phyloP scores from a whole-genome alignment of 2,329 filamentous ascomycete genomes.

The Emergomyces orientalis region DNA sequence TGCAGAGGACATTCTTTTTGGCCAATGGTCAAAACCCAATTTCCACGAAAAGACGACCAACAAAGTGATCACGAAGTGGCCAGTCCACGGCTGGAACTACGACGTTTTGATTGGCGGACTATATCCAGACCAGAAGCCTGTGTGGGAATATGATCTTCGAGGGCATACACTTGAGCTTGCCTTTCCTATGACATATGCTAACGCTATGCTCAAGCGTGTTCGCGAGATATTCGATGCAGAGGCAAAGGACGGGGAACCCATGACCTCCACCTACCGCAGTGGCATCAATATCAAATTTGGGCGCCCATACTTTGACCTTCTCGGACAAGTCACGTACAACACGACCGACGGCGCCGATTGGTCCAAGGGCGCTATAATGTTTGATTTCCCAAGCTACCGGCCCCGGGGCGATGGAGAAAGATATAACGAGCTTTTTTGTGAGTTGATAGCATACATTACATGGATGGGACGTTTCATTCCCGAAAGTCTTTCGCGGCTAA shows the following conservation, averaged over 20 bases:
- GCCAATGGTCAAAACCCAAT: conserved; percentile 43
- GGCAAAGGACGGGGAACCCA: conserved; percentile 34
- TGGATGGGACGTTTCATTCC: not conserved
- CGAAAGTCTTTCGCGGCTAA: not conserved
- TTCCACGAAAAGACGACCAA: conserved; percentile 45
- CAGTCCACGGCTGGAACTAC: conserved; percentile 47
- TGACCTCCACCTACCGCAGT: conserved; percentile 45
- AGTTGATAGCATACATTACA: no score
- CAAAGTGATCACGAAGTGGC: conserved; percentile 37
- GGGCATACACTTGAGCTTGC: conserved; percentile 45
- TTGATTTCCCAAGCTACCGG: conserved; percentile 45
- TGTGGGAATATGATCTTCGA: conserved; percentile 44
- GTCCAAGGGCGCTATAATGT: conserved; percentile 45
- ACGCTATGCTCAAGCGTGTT: conserved; percentile 42
- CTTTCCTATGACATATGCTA: conserved; percentile 43
- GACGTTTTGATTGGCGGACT: conserved; percentile 46
- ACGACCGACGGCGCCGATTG: conserved; percentile 43
- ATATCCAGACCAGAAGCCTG: conserved; percentile 40
- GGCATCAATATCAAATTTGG: conserved; percentile 49
- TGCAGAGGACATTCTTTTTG: conserved; percentile 43
- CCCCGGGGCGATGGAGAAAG: conserved; percentile 40
- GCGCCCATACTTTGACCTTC: conserved; percentile 40
- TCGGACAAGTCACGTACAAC: conserved; percentile 43
- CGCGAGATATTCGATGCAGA: conserved; percentile 43
- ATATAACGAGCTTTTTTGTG: conserved; percentile 43